These are phyloP conservation scores for Lepidium didymum DNA, from an alignment of 345 rosid species.

Conservation along the genomic window DNA sequence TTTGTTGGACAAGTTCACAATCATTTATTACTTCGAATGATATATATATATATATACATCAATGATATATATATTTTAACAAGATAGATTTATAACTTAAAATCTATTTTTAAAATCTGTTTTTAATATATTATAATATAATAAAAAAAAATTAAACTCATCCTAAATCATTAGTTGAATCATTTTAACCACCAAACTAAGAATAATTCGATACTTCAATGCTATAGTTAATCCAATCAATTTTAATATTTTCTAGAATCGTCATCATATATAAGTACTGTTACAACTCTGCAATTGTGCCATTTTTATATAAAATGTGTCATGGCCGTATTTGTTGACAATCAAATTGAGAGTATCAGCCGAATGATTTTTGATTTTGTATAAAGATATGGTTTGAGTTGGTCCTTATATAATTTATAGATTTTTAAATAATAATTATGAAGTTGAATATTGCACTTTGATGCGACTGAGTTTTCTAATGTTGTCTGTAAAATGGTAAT, in stretches of 20 bases:
- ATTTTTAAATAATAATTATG: neutral
- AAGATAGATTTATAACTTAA: too few species aligned
- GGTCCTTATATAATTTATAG: neutral
- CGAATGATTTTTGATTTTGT: neutral
- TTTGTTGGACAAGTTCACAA: too few species aligned
- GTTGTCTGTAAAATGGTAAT: neutral
- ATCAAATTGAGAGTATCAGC: neutral
- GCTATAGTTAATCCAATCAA: neutral
- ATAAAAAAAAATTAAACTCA: too few species aligned
- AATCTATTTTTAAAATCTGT: too few species aligned
- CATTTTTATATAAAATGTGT: neutral
- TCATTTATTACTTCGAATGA: too few species aligned
- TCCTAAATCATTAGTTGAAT: too few species aligned
- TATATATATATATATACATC: too few species aligned
- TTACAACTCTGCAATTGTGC: neutral
- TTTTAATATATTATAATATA: too few species aligned
- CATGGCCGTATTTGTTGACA: neutral
- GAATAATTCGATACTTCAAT: too few species aligned
- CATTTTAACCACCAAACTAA: too few species aligned
- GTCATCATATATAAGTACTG: neutral
- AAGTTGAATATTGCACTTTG: neutral
- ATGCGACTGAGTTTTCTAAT: neutral
- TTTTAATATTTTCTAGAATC: neutral
- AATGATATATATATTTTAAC: too few species aligned
- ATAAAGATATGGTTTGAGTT: neutral